These are phyloP conservation scores for Paralagenidium karlingii DNA, from an alignment of 352 stramenopile species.

Conservation along the genomic window DNA sequence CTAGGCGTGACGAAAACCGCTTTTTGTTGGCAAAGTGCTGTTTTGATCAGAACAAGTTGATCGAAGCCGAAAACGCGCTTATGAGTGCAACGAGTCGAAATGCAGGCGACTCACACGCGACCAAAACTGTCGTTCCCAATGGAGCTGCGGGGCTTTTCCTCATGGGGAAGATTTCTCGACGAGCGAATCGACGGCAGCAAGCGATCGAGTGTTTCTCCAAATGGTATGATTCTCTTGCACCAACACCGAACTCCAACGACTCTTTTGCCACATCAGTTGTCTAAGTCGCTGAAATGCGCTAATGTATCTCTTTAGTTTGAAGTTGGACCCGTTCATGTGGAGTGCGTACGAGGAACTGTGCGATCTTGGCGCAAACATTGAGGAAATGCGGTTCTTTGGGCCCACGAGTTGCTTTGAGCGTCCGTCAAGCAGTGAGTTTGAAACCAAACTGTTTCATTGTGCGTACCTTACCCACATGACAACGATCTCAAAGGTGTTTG, in stretches of 20 bases:
- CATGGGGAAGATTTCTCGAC: slow-evolving; percentile 84
- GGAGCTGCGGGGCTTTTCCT: slow-evolving; percentile 87
- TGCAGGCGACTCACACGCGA: slow-evolving; percentile 9
- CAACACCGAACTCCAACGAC: background rate
- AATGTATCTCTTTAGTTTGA: slow-evolving; percentile 36
- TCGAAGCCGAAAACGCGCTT: slow-evolving; percentile 88
- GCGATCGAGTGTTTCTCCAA: slow-evolving; percentile 87
- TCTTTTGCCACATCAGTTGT: background rate
- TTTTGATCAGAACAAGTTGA: slow-evolving; percentile 49
- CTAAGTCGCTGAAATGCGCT: background rate
- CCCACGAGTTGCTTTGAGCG: slow-evolving; percentile 24
- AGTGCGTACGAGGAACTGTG: slow-evolving; percentile 88
- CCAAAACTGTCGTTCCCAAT: slow-evolving; percentile 55
- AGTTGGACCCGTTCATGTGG: slow-evolving; percentile 88
- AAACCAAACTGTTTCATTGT: no score
- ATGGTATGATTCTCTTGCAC: slow-evolving; percentile 37
- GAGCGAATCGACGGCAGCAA: slow-evolving; percentile 79
- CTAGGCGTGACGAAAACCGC: slow-evolving; percentile 29
- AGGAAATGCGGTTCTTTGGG: slow-evolving; percentile 54
- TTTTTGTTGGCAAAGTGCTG: slow-evolving; percentile 61
- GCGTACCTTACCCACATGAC: no score
- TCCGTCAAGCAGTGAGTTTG: no score
- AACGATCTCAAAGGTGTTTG: no score
- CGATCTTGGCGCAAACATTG: slow-evolving; percentile 76
- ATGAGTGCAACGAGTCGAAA: slow-evolving; percentile 24